A percentile compares a stretch with the other conserved stretches of the same genome.
Conservation (phyloP, 73 alveolate species). For the Tetrahymena elliotti region DNA sequence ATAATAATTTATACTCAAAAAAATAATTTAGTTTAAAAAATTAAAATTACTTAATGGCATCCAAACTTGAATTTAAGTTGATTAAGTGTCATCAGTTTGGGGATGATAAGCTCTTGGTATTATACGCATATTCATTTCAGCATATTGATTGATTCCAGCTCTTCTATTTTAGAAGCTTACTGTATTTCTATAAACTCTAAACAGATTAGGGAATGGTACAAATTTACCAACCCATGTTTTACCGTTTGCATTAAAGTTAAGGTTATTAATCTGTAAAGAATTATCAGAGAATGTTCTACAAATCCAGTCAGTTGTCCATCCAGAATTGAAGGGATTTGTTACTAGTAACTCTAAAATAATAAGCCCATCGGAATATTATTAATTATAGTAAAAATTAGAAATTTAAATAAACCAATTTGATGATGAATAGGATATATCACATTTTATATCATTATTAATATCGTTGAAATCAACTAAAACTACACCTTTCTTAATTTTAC, state of each 20-base stretch:
- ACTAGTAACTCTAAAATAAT: conserved; percentile 11
- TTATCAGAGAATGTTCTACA: conserved; percentile 15
- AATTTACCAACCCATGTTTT: conserved; percentile 38
- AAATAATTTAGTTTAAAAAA: no score
- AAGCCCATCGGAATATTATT: conserved; percentile 3
- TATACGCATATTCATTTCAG: conserved; percentile 34
- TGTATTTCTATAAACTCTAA: conserved; percentile 34
- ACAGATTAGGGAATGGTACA: conserved; percentile 13
- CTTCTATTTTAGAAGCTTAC: conserved; percentile 23
- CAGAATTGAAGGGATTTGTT: not conserved
- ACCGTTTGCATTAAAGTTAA: not conserved
- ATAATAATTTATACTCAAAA: not conserved
- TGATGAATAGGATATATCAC: not conserved
- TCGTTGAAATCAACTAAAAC: conserved; percentile 7
- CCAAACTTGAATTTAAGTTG: conserved; percentile 21
- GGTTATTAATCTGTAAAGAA: not conserved
- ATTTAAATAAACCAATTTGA: conserved; percentile 27
- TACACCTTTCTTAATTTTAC: conserved; percentile 29
- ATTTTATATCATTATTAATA: not conserved
- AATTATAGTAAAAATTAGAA: not conserved
- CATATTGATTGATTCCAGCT: conserved; percentile 27
- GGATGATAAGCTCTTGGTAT: conserved; percentile 30
- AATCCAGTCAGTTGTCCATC: conserved; percentile 30
- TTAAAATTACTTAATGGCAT: conserved; percentile 7
- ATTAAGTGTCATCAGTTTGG: conserved; percentile 5